A percentile compares a stretch with the other conserved stretches of the same genome.
Evolutionary conservation across 495 filamentous ascomycete species (phyloP).

Genomic region (Massariosphaeria phaeospora): DNA sequence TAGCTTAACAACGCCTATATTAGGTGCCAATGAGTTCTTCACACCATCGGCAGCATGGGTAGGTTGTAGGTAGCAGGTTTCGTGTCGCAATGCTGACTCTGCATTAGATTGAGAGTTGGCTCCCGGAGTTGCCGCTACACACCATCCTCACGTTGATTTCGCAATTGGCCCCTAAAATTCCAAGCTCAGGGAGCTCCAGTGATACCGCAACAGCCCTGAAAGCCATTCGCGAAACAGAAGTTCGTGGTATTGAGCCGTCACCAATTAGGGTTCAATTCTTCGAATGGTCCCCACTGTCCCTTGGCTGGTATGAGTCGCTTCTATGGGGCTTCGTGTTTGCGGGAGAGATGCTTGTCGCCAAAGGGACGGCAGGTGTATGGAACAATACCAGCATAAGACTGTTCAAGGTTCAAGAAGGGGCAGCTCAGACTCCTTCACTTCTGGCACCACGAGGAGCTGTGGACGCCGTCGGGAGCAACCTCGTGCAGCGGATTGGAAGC

Average conservation of each 20-base stretch:
- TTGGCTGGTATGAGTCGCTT: slow-evolving; percentile 94
- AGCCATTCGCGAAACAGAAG: slow-evolving; percentile 34
- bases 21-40: slow-evolving; percentile 56
- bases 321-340: slow-evolving; percentile 96
- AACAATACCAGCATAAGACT: slow-evolving; percentile 83
- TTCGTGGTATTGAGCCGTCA: slow-evolving; percentile 67
- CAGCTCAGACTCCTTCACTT: slow-evolving; percentile 71
- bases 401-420: slow-evolving; percentile 84
- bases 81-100: slow-evolving; percentile 14
- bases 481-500: slow-evolving; percentile 81
- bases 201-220: slow-evolving; percentile 30
- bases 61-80: slow-evolving; percentile 29
- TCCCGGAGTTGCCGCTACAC: slow-evolving; percentile 85
- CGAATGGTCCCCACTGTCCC: slow-evolving; percentile 85
- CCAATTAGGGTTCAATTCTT: slow-evolving; percentile 80
- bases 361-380: slow-evolving; percentile 92
- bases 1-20: slow-evolving; percentile 56
- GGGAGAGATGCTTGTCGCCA: slow-evolving; percentile 79
- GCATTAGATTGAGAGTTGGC: slow-evolving; percentile 84
- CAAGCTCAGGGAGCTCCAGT: slow-evolving; percentile 43
- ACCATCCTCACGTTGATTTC: slow-evolving; percentile 78
- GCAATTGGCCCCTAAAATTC: slow-evolving; percentile 48
- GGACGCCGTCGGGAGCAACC: slow-evolving; percentile 88
- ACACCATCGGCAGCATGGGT: slow-evolving; percentile 72
- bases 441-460: slow-evolving; percentile 85